Evolutionary conservation across 768 basidiomycete genomes (phyloP), one percentile per base, ranked within the genome.

Genomic region (Leucocoprinus sp.): DNA sequence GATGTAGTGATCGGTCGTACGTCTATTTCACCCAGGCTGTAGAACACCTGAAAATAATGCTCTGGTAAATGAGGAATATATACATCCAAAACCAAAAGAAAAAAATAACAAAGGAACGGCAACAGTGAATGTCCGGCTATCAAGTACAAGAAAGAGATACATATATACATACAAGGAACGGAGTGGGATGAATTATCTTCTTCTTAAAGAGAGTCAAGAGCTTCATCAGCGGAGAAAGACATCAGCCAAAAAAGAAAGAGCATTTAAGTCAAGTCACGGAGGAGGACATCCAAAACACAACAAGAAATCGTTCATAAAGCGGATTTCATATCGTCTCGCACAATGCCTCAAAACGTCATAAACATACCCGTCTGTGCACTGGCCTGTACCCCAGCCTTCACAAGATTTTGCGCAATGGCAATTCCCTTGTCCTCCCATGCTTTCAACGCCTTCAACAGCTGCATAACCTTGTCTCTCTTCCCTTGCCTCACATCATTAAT

Each of bases 401-500:
- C 77, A 33, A 84, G 65, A 28, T 72, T 77, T 49, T 66, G 66
- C 33, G 72, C 69, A 18, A 85, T 66, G 8, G 71, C 70, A 44
- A 61, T 70, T 26, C 84, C 64, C 64, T 82, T 84, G 29, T 92
- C 88, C 60, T 90, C 84, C 89, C 89, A 90, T 0, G 64, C 60
- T 63, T 80, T 86, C 54, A 92, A 59, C 28, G 85, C 84, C 54
- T 71, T 78, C 55, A 97, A 60, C 26, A 98, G 66, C 60, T 91
- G 84, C 3, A 83, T 54, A 50, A 95, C 77, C 68, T 89, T 93
- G 36, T 85, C 82, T 38, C 79, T 70, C 59, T 84, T 88, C 23
- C 87, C 89, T 50, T 79, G 76, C 41, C 89, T 72, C 26, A 98
- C 73, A 63, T 98, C 95, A 58, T 95, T 95, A 64, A 96, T 93